phyloP scores from a whole-genome alignment of 306 rosid genomes.

The Crotalaria pallida region DNA sequence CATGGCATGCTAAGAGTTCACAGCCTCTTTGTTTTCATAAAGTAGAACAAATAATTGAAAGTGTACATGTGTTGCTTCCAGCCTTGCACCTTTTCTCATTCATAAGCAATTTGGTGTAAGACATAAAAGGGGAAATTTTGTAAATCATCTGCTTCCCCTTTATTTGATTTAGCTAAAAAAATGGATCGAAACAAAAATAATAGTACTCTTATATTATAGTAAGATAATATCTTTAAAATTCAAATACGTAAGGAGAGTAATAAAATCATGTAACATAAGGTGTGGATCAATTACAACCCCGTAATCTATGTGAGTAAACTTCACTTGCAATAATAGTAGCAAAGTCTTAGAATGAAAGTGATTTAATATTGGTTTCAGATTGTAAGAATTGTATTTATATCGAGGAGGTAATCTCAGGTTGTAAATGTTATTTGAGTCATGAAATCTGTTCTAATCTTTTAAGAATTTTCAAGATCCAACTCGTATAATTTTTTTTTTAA shows the following conservation, averaged over 20 bases:
- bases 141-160: neutral
- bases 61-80: neutral
- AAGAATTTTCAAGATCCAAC: too few species aligned
- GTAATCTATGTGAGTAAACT: neutral
- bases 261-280: neutral
- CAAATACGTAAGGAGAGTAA: neutral
- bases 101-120: neutral
- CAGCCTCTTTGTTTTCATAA: slow-evolving; percentile 22
- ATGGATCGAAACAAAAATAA: neutral
- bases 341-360: neutral
- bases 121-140: neutral
- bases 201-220: neutral
- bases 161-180: neutral
- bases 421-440: too few species aligned
- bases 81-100: slow-evolving; percentile 14
- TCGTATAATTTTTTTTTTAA: too few species aligned
- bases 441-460: too few species aligned
- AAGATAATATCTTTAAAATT: neutral
- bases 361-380: too few species aligned
- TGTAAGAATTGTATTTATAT: too few species aligned
- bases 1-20: slow-evolving; percentile 24
- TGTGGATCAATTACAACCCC: neutral
- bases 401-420: too few species aligned
- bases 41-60: slow-evolving; percentile 24
- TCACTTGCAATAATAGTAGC: neutral